Evolutionary conservation across 2,329 filamentous ascomycete species (phyloP).

Genomic region (Penicillium italicum): DNA sequence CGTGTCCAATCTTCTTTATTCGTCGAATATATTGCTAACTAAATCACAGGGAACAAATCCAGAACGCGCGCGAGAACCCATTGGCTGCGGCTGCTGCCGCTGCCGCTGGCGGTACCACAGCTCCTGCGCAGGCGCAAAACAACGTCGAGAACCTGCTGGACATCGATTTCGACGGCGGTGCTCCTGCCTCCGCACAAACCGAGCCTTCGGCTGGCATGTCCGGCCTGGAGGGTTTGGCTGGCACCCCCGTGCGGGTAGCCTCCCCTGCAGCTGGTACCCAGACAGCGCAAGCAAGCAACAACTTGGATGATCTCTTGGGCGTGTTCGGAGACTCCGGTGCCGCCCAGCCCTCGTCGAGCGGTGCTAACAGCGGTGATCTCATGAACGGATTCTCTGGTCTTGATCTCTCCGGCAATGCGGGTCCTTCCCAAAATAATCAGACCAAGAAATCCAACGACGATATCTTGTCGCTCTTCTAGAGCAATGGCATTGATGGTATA

Average conservation of each 20-base stretch:
- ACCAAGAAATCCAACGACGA: conserved; percentile 54
- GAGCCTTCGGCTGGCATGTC: conserved; percentile 62
- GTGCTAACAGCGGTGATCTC: conserved; percentile 52
- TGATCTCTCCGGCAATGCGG: conserved; percentile 60
- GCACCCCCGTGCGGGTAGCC: conserved; percentile 51
- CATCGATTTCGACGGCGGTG: conserved; percentile 91
- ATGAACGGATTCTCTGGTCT: conserved; percentile 80
- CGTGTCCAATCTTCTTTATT: conserved; percentile 22
- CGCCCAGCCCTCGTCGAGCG: conserved; percentile 31
- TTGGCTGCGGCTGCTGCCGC: conserved; percentile 76
- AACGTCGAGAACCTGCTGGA: conserved; percentile 95
- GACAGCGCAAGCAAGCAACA: conserved; percentile 45
- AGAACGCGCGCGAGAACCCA: conserved; percentile 90
- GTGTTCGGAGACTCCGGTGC: conserved; percentile 57
- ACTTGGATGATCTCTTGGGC: conserved; percentile 78
- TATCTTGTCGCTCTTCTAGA: conserved; percentile 54
- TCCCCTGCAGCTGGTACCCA: conserved; percentile 42
- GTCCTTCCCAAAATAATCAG: conserved; percentile 25
- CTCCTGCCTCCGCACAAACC: conserved; percentile 78
- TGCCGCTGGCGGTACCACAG: conserved; percentile 55
- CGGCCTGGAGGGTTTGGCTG: conserved; percentile 56
- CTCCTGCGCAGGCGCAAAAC: conserved; percentile 55
- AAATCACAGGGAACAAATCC: conserved; percentile 66
- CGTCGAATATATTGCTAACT: conserved; percentile 17
- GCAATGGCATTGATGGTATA: conserved; percentile 6